A percentile compares a stretch with the other conserved stretches of the same genome.
Conservation (phyloP, 192 early-diverging fungal genomes). For the Endogone sp. region DNA sequence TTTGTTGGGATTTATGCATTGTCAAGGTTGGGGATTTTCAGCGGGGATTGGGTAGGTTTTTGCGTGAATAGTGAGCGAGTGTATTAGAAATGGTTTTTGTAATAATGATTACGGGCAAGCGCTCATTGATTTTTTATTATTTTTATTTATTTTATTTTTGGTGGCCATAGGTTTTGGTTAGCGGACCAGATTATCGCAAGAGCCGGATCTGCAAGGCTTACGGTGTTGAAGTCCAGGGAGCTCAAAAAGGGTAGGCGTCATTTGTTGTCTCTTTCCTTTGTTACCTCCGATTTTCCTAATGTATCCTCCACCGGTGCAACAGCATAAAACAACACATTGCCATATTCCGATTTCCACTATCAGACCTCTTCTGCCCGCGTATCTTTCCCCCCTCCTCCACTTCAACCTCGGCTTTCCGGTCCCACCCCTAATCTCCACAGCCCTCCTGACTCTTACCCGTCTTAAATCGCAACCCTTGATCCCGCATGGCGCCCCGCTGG, state of each 20-base stretch:
- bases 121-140: too few species aligned
- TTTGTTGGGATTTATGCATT: constrained; percentile 47
- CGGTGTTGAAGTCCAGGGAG: constrained; percentile 22
- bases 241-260: too few species aligned
- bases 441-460: constrained; percentile 16
- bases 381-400: constrained; percentile 50
- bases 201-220: constrained; percentile 32
- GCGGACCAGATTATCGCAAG: constrained; percentile 27
- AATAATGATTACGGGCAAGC: too few species aligned
- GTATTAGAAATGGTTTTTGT: neutral
- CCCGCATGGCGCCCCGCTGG: constrained; percentile 35
- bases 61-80: constrained; percentile 2
- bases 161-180: constrained; percentile 16
- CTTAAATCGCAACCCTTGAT: constrained; percentile 2
- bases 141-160: too few species aligned
- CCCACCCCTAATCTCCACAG: constrained; percentile 17
- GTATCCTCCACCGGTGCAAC: too few species aligned
- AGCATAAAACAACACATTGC: too few species aligned
- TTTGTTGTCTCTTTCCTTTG: too few species aligned
- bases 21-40: constrained; percentile 47
- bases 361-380: constrained; percentile 19
- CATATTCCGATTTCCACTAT: too few species aligned
- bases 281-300: too few species aligned
- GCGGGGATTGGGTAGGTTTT: constrained; percentile 56
- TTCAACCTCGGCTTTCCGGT: constrained; percentile 53